A percentile compares a stretch with the other conserved stretches of the same genome.
Evolutionary conservation across 108 stramenopile genomes (phyloP).

Genomic region (Pseudonitzschia delicatissima): DNA sequence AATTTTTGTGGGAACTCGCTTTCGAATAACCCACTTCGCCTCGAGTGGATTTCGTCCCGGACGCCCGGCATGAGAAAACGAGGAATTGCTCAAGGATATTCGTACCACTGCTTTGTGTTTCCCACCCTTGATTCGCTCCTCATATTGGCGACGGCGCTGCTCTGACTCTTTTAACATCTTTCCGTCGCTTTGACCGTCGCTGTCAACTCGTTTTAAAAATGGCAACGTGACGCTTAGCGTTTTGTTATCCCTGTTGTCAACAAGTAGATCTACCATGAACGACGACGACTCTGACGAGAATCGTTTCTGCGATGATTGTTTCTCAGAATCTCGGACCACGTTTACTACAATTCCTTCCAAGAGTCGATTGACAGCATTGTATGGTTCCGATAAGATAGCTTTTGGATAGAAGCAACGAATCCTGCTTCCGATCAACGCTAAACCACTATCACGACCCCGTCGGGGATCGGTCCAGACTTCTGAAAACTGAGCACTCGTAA

Average conservation of each 20-base stretch:
- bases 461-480: conserved; percentile 62
- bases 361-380: conserved; percentile 20
- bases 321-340: conserved; percentile 32
- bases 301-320: background rate
- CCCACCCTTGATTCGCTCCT: conserved; percentile 53
- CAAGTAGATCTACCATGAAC: conserved; percentile 40
- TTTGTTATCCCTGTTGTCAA: conserved; percentile 34
- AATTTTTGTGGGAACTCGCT: conserved; percentile 46
- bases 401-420: conserved; percentile 61
- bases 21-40: conserved; percentile 63
- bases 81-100: conserved; percentile 26
- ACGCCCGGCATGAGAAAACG: conserved; percentile 1
- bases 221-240: conserved; percentile 28
- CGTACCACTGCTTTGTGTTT: conserved; percentile 45
- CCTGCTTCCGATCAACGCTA: conserved; percentile 60
- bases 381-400: conserved; percentile 17
- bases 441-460: conserved; percentile 58
- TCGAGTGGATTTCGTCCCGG: background rate
- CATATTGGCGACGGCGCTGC: conserved; percentile 32
- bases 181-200: conserved; percentile 18
- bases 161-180: conserved; percentile 20
- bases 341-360: conserved; percentile 64
- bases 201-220: conserved; percentile 38
- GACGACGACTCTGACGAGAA: conserved; percentile 6
- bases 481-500: conserved; percentile 8